Conservation (phyloP, 1,284 basidiomycete genomes). For the Blastosporella zonata region DNA sequence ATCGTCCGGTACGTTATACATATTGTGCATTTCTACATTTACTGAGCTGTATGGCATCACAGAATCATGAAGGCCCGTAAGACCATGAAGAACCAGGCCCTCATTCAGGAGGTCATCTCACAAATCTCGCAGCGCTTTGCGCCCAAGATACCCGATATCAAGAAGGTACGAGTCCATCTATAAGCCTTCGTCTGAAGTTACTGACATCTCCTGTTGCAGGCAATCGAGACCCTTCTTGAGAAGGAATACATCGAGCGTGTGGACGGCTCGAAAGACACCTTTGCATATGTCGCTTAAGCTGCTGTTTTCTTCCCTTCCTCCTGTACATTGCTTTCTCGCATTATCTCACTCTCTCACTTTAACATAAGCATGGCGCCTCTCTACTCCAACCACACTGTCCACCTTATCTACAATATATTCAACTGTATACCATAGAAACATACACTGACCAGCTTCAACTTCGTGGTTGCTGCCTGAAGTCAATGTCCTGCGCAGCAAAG, state of each 20-base stretch:
- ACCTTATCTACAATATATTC: slow-evolving; percentile 12
- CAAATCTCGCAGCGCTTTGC: slow-evolving; percentile 86
- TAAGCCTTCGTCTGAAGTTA: neutral
- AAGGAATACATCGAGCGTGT: slow-evolving; percentile 97
- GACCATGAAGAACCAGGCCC: slow-evolving; percentile 93
- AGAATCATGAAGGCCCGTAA: slow-evolving; percentile 98
- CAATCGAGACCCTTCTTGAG: slow-evolving; percentile 93
- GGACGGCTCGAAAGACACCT: slow-evolving; percentile 76
- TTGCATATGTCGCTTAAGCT: slow-evolving; percentile 62
- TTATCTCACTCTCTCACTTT: neutral
- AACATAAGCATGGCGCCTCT: slow-evolving; percentile 1
- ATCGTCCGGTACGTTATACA: slow-evolving; percentile 77
- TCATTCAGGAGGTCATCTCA: slow-evolving; percentile 93
- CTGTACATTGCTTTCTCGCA: slow-evolving; percentile 4
- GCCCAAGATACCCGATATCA: slow-evolving; percentile 92
- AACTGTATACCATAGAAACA: slow-evolving; percentile 28
- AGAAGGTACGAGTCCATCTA: slow-evolving; percentile 54
- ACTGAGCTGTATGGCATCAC: slow-evolving; percentile 8
- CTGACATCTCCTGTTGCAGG: slow-evolving; percentile 42
- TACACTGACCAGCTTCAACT: too few relatives aligned
- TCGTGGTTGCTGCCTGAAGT: too few relatives aligned
- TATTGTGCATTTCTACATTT: neutral
- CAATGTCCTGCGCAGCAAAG: too few relatives aligned
- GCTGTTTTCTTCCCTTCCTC: slow-evolving; percentile 12
- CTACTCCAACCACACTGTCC: neutral